Evolutionary conservation across 73 alveolate species (phyloP).

Genomic region (Tetrahymena malaccensis): DNA sequence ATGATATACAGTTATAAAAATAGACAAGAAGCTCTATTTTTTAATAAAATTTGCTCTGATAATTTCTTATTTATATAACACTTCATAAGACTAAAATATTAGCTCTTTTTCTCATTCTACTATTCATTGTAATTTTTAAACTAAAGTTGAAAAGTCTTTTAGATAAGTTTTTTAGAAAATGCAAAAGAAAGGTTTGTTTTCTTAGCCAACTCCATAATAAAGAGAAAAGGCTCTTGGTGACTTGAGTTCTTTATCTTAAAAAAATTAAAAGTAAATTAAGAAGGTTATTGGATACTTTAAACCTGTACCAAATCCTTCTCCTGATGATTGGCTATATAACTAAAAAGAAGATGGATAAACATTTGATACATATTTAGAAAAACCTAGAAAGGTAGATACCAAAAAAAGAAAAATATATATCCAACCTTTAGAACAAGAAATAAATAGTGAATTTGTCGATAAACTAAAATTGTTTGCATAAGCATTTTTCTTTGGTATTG

Average conservation of each 20-base stretch:
- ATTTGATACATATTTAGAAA: constrained; percentile 52
- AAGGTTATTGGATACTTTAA: background rate
- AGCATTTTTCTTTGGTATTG: constrained; percentile 8
- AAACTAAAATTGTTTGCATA: background rate
- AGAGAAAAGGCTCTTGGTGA: background rate
- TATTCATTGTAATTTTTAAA: background rate
- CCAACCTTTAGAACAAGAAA: constrained; percentile 3
- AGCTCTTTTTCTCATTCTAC: background rate
- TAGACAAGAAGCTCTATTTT: too few relatives aligned
- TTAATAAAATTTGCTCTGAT: background rate
- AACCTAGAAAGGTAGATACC: constrained; percentile 32
- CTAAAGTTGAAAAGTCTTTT: background rate
- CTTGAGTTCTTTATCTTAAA: background rate
- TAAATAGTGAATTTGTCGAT: background rate
- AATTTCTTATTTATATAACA: background rate
- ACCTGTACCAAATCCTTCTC: constrained; percentile 30
- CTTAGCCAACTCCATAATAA: background rate
- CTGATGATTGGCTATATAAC: constrained; percentile 76
- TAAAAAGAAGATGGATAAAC: constrained; percentile 81
- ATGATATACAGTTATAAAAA: too few relatives aligned
- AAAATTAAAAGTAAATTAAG: background rate
- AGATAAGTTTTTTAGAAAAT: background rate
- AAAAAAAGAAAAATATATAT: constrained; percentile 7
- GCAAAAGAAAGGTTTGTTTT: background rate
- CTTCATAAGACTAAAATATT: background rate